phyloP scores from a whole-genome alignment of 1,284 basidiomycete genomes.

The Cryptococcus neoformans region DNA sequence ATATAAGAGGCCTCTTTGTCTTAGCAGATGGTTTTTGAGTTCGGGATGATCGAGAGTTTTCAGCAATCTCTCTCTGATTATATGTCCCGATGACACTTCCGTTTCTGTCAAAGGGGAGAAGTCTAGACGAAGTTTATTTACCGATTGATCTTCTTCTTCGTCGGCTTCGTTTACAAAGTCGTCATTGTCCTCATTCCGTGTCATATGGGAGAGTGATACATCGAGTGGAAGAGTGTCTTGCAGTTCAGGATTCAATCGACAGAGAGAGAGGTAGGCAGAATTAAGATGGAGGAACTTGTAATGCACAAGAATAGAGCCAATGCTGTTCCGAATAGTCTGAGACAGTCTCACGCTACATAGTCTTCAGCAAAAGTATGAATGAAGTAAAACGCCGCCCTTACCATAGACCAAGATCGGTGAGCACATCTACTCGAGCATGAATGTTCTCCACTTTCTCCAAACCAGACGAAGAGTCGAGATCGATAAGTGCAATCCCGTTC shows the following conservation, averaged over 20 bases:
- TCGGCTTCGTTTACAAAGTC: constrained; percentile 15
- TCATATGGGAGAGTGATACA: not conserved
- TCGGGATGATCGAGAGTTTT: constrained; percentile 37
- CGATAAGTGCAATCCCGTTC: constrained; percentile 32
- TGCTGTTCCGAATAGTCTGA: constrained; percentile 6
- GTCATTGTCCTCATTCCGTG: constrained; percentile 10
- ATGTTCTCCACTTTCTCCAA: constrained; percentile 37
- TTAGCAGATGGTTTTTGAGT: constrained; percentile 39
- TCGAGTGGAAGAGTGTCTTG: not conserved
- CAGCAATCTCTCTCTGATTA: constrained; percentile 35
- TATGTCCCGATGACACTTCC: constrained; percentile 35
- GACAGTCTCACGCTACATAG: too few species aligned
- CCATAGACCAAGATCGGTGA: constrained; percentile 33
- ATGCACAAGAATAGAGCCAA: constrained; percentile 36
- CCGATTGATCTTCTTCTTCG: constrained; percentile 1
- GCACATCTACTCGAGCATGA: constrained; percentile 39
- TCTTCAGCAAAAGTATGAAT: too few species aligned
- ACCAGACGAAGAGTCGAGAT: constrained; percentile 35
- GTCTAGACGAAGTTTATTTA: constrained; percentile 19
- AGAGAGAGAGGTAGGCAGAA: constrained; percentile 21
- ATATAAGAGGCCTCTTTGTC: constrained; percentile 26
- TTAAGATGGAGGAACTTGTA: constrained; percentile 38
- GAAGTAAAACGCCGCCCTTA: constrained; percentile 8
- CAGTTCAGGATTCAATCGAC: constrained; percentile 1
- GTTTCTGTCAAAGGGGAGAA: constrained; percentile 31